Percentiles rank a stretch among this genome's conserved stretches.
Evolutionary conservation across 495 filamentous ascomycete genomes (phyloP).

Genomic region (Podospora pseudopauciseta): DNA sequence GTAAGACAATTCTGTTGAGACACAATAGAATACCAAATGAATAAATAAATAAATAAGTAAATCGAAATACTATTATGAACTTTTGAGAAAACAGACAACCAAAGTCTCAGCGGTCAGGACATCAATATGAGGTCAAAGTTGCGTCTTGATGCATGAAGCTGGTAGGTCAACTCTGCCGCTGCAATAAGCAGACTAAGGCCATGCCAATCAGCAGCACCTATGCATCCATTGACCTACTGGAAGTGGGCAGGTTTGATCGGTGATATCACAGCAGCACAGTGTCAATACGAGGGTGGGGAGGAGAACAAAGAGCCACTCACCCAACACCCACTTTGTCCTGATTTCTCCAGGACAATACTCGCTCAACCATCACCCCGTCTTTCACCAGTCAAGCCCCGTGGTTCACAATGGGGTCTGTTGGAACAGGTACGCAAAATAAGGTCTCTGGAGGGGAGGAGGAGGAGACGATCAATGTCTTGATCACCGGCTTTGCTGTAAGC

Average conservation of each 20-base stretch:
- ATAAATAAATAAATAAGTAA: too few species aligned
- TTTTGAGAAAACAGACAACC: not conserved
- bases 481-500: conserved; percentile 72
- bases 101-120: not conserved
- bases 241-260: not conserved
- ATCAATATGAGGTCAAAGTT: not conserved
- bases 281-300: not conserved
- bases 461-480: conserved; percentile 60
- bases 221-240: not conserved
- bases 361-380: not conserved
- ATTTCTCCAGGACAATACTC: not conserved
- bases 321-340: not conserved
- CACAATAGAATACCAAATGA: too few species aligned
- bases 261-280: not conserved
- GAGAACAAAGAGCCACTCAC: not conserved
- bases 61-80: too few species aligned
- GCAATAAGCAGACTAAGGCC: not conserved
- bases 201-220: not conserved
- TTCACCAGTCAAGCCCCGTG: not conserved
- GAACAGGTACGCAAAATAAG: not conserved
- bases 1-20: too few species aligned
- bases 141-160: not conserved
- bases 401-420: conserved; percentile 38
- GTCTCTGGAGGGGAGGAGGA: conserved; percentile 15
- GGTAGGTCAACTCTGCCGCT: not conserved